phyloP scores from a whole-genome alignment of 1,284 basidiomycete genomes.

The Pseudozyma thailandica region DNA sequence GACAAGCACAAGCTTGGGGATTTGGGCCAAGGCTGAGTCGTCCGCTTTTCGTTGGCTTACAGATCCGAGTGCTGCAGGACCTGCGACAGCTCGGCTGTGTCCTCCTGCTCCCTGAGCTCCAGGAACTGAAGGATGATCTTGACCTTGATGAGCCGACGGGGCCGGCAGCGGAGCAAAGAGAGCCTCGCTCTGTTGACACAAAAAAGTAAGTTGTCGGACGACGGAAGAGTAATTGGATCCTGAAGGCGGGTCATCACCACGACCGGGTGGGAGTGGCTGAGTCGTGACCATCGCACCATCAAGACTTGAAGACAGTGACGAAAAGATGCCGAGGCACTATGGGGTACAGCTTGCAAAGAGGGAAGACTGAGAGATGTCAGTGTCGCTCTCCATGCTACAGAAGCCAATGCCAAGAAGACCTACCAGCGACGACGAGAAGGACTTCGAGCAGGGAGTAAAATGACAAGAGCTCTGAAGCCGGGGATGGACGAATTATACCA shows the following conservation, averaged over 20 bases:
- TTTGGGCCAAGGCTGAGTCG: background rate
- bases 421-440: too few species aligned
- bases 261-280: background rate
- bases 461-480: too few species aligned
- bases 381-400: too few species aligned
- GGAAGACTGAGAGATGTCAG: background rate
- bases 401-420: too few species aligned
- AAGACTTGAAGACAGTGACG: background rate
- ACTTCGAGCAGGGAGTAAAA: too few species aligned
- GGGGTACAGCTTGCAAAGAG: background rate
- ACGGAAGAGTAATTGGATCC: conserved; percentile 16
- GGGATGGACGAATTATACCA: too few species aligned
- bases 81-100: too few species aligned
- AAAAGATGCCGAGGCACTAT: background rate
- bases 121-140: conserved; percentile 3
- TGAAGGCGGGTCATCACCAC: conserved; percentile 1
- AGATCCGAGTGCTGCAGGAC: too few species aligned
- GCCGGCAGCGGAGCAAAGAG: conserved; percentile 11
- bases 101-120: background rate
- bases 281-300: conserved; percentile 5
- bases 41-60: background rate
- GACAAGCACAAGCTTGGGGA: conserved; percentile 22
- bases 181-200: conserved; percentile 19
- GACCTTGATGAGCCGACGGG: conserved; percentile 5
- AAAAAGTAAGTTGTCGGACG: conserved; percentile 9